phyloP scores from a whole-genome alignment of 2,329 filamentous ascomycete genomes.

The Alternaria conjuncta region DNA sequence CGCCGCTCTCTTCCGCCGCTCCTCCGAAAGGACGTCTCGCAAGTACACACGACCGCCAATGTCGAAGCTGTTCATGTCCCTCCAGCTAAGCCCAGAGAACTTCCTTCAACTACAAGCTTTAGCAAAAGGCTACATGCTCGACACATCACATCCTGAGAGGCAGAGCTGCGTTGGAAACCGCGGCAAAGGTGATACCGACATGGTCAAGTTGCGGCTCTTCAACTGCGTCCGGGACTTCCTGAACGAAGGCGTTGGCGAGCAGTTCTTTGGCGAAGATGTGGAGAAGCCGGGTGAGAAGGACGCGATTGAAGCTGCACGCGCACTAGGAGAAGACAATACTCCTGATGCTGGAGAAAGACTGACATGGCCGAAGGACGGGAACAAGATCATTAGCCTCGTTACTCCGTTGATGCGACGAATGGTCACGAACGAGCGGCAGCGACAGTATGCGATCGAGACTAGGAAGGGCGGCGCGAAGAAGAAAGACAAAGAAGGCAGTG shows the following conservation, averaged over 20 bases:
- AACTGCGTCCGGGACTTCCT: constrained; percentile 64
- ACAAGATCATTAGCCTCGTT: constrained; percentile 63
- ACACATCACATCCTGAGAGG: constrained; percentile 60
- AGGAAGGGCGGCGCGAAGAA: constrained; percentile 56
- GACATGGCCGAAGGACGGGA: constrained; percentile 62
- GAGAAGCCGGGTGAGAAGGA: constrained; percentile 43
- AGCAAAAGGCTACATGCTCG: constrained; percentile 64
- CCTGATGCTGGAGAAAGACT: constrained; percentile 45
- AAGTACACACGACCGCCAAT: constrained; percentile 65
- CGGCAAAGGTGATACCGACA: constrained; percentile 61
- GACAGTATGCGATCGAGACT: constrained; percentile 63
- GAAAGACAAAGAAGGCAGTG: constrained; percentile 34
- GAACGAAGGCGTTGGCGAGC: constrained; percentile 57
- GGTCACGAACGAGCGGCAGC: constrained; percentile 66
- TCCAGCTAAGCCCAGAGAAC: constrained; percentile 63
- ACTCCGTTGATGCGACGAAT: constrained; percentile 63
- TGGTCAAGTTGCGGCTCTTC: constrained; percentile 63
- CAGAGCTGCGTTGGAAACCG: constrained; percentile 64
- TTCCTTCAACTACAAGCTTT: constrained; percentile 63
- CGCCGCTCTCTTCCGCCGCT: constrained; percentile 59
- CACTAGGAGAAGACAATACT: constrained; percentile 50
- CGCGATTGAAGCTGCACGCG: constrained; percentile 41
- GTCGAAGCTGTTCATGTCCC: constrained; percentile 63
- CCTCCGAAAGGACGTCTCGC: constrained; percentile 53
- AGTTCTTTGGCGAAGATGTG: constrained; percentile 55